Evolutionary conservation across 2,329 filamentous ascomycete genomes (phyloP).

Genomic region (Ceratocystis cacaofunesta): DNA sequence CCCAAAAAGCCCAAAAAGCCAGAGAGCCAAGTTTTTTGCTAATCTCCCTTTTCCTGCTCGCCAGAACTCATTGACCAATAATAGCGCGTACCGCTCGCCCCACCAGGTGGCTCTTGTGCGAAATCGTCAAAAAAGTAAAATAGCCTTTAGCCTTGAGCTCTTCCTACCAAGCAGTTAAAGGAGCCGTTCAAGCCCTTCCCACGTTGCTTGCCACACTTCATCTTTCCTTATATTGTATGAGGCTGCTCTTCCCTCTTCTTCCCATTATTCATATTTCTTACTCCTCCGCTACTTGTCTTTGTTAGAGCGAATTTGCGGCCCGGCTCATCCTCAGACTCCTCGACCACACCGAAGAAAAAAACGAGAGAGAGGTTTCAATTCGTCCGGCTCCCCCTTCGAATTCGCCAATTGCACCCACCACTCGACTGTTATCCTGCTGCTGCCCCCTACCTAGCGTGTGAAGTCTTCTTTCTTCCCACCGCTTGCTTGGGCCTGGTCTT

Average conservation of each 20-base stretch:
- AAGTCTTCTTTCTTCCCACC: not conserved
- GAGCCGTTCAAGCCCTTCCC: not conserved
- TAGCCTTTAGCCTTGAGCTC: slow-evolving; percentile 4
- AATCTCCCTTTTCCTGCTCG: slow-evolving; percentile 4
- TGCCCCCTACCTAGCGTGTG: not conserved
- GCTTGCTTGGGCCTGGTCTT: not conserved
- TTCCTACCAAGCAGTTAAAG: not conserved
- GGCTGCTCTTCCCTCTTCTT: not conserved
- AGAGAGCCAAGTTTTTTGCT: not conserved
- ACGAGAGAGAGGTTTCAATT: not conserved
- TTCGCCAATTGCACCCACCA: not conserved
- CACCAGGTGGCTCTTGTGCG: not conserved
- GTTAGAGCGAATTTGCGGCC: not conserved
- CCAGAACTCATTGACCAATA: slow-evolving; percentile 1
- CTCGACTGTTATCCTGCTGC: not conserved
- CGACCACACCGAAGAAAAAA: not conserved
- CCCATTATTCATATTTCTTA: not conserved
- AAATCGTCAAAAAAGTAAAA: slow-evolving; percentile 8
- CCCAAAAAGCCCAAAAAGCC: not conserved
- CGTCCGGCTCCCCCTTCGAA: not conserved
- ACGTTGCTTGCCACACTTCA: not conserved
- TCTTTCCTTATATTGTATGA: not conserved
- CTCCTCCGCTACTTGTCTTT: not conserved
- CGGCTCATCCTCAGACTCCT: not conserved
- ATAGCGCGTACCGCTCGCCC: not conserved